These are phyloP conservation scores for Scheffersomyces segobiensis DNA, from an alignment of 1,139 yeast species.

Conservation along the genomic window DNA sequence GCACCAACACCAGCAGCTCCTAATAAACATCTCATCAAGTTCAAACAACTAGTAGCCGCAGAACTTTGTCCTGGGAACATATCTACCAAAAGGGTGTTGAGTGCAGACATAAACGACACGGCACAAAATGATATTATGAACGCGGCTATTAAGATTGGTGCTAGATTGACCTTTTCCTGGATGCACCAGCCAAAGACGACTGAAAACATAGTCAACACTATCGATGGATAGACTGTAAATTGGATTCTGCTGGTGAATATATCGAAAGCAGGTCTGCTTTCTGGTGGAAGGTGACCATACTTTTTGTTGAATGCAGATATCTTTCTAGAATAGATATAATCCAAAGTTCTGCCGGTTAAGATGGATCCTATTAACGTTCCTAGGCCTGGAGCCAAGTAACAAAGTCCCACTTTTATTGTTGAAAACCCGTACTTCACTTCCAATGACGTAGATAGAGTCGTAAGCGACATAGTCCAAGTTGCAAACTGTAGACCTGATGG, in stretches of 20 bases:
- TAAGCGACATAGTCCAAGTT: conserved; percentile 68
- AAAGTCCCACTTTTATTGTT: conserved; percentile 59
- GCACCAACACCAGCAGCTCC: conserved; percentile 25
- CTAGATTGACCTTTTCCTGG: conserved; percentile 45
- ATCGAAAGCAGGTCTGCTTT: conserved; percentile 27
- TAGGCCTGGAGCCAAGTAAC: conserved; percentile 61
- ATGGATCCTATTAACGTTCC: conserved; percentile 58
- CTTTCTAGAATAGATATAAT: conserved; percentile 39
- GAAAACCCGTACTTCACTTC: conserved; percentile 47
- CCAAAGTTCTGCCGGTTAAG: conserved; percentile 46
- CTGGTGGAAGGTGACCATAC: conserved; percentile 35
- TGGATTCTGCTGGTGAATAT: conserved; percentile 29
- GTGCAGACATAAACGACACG: conserved; percentile 22
- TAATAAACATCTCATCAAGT: conserved; percentile 25
- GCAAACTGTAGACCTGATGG: conserved; percentile 66
- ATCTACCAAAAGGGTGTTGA: conserved; percentile 31
- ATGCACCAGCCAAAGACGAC: conserved; percentile 73
- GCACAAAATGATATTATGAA: conserved; percentile 53
- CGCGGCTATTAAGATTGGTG: conserved; percentile 57
- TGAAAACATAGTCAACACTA: conserved; percentile 38
- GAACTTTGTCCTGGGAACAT: conserved; percentile 31
- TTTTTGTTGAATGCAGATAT: conserved; percentile 42
- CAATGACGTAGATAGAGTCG: conserved; percentile 60
- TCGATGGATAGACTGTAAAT: conserved; percentile 24
- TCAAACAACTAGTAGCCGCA: conserved; percentile 32